Conservation (phyloP, 305 asterid genomes). For the Lippia alba region DNA sequence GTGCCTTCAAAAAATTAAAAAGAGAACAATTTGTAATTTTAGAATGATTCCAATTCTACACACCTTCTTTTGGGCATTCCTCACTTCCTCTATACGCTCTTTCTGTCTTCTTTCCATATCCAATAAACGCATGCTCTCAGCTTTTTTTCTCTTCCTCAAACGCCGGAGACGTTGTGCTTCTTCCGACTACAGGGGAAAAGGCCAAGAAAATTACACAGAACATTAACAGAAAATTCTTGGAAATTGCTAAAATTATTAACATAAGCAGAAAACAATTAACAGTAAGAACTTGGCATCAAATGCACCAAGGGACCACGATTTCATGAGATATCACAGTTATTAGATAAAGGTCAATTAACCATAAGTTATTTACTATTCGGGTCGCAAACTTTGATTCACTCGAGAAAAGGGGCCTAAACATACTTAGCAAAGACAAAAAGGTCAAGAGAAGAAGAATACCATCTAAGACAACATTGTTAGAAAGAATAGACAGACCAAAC, state of each 20-base stretch:
- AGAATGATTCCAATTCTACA: constrained; percentile 14
- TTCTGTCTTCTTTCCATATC: constrained; percentile 97
- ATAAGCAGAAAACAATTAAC: background rate
- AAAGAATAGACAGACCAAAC: background rate
- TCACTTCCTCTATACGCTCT: constrained; percentile 84
- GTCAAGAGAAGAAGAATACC: background rate
- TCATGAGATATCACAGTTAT: constrained; percentile 14
- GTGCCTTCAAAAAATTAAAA: constrained; percentile 23
- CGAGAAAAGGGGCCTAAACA: background rate
- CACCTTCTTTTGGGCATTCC: constrained; percentile 83
- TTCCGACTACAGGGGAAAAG: constrained; percentile 67
- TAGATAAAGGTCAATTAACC: background rate
- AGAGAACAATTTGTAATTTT: constrained; percentile 12
- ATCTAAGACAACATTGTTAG: background rate
- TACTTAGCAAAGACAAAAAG: background rate
- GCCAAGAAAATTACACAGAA: constrained; percentile 20
- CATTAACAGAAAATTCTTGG: constrained; percentile 12
- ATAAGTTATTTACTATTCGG: too few relatives aligned
- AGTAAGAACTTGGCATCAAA: constrained; percentile 10
- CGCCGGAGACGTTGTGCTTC: constrained; percentile 67
- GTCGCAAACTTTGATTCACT: too few relatives aligned
- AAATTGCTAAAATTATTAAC: background rate
- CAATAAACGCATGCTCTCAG: constrained; percentile 74
- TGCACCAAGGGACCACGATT: constrained; percentile 19
- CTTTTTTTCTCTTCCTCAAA: constrained; percentile 70